A percentile compares a stretch with the other conserved stretches of the same genome.
These are phyloP conservation scores for Stagonosporopsis tanaceti DNA, from an alignment of 2,329 filamentous ascomycete species.

Conservation along the genomic window DNA sequence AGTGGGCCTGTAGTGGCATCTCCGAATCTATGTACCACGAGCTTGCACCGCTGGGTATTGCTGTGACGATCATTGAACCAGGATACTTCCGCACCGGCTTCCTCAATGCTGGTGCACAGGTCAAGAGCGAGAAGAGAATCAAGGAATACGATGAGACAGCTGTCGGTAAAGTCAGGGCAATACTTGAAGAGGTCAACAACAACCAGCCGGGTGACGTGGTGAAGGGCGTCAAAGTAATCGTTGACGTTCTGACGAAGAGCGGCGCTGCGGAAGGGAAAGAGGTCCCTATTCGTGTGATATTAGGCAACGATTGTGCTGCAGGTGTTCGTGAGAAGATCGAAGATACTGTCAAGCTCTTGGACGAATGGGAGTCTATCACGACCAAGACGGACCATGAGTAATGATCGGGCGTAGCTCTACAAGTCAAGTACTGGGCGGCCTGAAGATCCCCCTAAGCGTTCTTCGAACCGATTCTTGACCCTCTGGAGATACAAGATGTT, in stretches of 20 bases:
- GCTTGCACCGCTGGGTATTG: slow-evolving; percentile 55
- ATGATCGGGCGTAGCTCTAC: not conserved
- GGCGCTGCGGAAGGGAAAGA: slow-evolving; percentile 59
- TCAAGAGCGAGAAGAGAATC: slow-evolving; percentile 28
- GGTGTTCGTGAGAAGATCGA: slow-evolving; percentile 30
- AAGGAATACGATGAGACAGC: slow-evolving; percentile 47
- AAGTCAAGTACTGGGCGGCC: not conserved
- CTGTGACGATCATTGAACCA: slow-evolving; percentile 58
- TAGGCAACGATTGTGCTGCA: slow-evolving; percentile 52
- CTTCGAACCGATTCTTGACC: not conserved
- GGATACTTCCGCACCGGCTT: slow-evolving; percentile 62
- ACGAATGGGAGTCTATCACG: slow-evolving; percentile 45
- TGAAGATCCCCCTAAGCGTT: not conserved
- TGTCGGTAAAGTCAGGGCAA: slow-evolving; percentile 42
- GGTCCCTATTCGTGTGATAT: slow-evolving; percentile 62
- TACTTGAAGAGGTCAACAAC: slow-evolving; percentile 51
- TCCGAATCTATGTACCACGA: slow-evolving; percentile 56
- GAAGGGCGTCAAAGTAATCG: slow-evolving; percentile 61
- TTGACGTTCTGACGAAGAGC: slow-evolving; percentile 63
- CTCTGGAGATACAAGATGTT: not conserved
- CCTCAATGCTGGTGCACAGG: slow-evolving; percentile 39
- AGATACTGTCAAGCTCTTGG: slow-evolving; percentile 35
- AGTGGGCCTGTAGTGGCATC: slow-evolving; percentile 55
- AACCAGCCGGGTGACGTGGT: slow-evolving; percentile 64
- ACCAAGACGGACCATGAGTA: slow-evolving; percentile 30